Base-by-base conservation (phyloP, 2,329 filamentous ascomycete genomes). In the Neodidymelliopsis sp. region DNA sequence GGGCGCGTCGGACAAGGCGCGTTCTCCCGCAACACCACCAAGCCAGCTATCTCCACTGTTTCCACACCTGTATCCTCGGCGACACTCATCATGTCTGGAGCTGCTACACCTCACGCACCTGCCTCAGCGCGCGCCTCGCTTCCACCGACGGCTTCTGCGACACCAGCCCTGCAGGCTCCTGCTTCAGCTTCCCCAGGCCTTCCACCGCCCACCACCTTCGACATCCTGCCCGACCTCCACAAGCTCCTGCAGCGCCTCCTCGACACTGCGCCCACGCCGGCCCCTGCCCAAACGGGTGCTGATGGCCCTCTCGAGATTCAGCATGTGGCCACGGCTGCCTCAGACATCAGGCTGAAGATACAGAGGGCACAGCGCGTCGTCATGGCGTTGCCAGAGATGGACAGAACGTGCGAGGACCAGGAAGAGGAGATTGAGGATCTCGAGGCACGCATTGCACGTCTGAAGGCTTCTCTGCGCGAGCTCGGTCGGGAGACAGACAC, bases 141-240 rank as follows among this genome's bases (percentile, higher is more conserved):
- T 13, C 60, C 65, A 11, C 63, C 68, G 12, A 76, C 69, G 12
- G 62, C 62, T 37, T 49, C 61, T 39, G 62, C 60, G 4, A 69
- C 68, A 4, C 65, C 65, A 15, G 62, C 66, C 4, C 56, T 63
- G 29, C 53, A 62, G 22, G 43, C 63, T 27, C 50, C 56, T 34
- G 33, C 61, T 38, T 47, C 81, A 66, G 72, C 77, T 56, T 76
- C 83, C 49, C 81, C 87, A 23, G 75, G 82, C 2, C 84, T 87
- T 46, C 88, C 94, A 54, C 83, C 89, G 38, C 89, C 92, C 20
- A 87, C 92, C 72, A 85, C 85, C 38, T 90, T 97, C 76, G 92
- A 96, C 77, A 84, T 91, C 60, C 83, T 96, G 43, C 90, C 91
- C 19, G 85, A 91, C 65, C 84, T 97, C 43, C 87, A 90, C 65